Base-by-base conservation (phyloP, 1,284 basidiomycete genomes). In the Heterobasidion annosum region DNA sequence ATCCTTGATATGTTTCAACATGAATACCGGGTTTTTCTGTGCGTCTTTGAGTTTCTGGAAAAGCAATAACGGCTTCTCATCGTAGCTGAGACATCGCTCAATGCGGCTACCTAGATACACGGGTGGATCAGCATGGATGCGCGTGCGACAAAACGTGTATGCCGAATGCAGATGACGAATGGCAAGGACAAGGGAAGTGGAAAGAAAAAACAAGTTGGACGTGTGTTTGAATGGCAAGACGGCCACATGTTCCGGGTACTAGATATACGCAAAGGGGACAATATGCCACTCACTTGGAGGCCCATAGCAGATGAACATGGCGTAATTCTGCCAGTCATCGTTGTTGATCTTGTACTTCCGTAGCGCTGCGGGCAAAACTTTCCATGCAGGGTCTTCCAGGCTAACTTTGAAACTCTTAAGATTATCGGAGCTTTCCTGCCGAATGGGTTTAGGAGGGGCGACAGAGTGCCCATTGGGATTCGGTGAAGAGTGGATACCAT, bases 271-370 rank as follows among this genome's bases (percentile, higher is more conserved):
- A 25, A 43, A 58, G 54, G 53, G 42, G 19, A 42, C 51, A 5
- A 25, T 25, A 25, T 53, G 5, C 45, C 25, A 70, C 79, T 63
- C 65, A 92, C 93, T 91, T 51, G 92, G 80, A 57, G 88, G 86
- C 13, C 93, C 95, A 68, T 95, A 98, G 65, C 95, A 98, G 61
- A 99, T 98, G 71, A 99, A 99, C 82, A 99, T 88, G 25, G 96
- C 97, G 73, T 99, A 99, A 65, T 93, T 89, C 74, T 93, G 88
- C 95, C 96, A 99, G 68, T 94, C 95, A 63, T 99, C 97, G 66
- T 95, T 95, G 66, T 95, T 88, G 71, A 99, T 98, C 67, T 93
- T 93, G 72, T 99, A 99, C 71, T 98, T 98, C 73, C 98, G 98
- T 60, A 99, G 75, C 15, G 97, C 97, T 0, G 96, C 95, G 0